These are phyloP conservation scores for Didymella pomorum DNA, from an alignment of 2,329 filamentous ascomycete species.

Conservation along the genomic window DNA sequence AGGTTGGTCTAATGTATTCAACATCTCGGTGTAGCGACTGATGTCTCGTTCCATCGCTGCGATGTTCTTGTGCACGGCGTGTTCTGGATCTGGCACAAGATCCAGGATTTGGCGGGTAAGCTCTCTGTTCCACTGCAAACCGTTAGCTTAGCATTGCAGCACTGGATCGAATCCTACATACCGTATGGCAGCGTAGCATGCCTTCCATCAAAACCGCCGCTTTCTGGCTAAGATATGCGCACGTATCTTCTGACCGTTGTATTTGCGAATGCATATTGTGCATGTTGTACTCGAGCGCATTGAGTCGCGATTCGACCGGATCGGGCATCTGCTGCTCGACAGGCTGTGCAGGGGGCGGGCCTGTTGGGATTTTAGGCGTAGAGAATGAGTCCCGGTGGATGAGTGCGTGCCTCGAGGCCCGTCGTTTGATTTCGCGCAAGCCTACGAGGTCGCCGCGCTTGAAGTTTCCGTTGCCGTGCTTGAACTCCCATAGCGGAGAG, in stretches of 20 bases:
- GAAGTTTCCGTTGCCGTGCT: conserved; percentile 96
- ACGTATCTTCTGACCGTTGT: conserved; percentile 82
- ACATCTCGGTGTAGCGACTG: conserved; percentile 65
- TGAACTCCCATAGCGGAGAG: conserved; percentile 97
- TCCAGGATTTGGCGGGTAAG: conserved; percentile 77
- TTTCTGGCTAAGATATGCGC: conserved; percentile 79
- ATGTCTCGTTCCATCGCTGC: conserved; percentile 68
- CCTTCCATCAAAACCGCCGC: conserved; percentile 85
- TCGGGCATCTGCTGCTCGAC: conserved; percentile 79
- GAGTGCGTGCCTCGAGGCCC: conserved; percentile 89
- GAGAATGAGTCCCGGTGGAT: conserved; percentile 92
- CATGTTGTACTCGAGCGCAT: conserved; percentile 78
- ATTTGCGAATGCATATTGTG: conserved; percentile 82
- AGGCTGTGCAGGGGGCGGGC: conserved; percentile 83
- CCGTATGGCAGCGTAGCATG: conserved; percentile 74
- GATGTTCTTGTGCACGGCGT: conserved; percentile 77
- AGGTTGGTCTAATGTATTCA: conserved; percentile 64
- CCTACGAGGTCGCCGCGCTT: conserved; percentile 92
- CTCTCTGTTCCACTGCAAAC: conserved; percentile 78
- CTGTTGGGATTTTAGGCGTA: conserved; percentile 70
- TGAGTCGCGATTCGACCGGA: conserved; percentile 76
- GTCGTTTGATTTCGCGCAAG: conserved; percentile 91
- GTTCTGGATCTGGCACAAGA: conserved; percentile 77
- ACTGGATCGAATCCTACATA: conserved; percentile 49
- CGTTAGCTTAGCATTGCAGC: conserved; percentile 33